These are phyloP conservation scores for Diaporthe sp. DNA, from an alignment of 2,329 filamentous ascomycete genomes.

Conservation along the genomic window DNA sequence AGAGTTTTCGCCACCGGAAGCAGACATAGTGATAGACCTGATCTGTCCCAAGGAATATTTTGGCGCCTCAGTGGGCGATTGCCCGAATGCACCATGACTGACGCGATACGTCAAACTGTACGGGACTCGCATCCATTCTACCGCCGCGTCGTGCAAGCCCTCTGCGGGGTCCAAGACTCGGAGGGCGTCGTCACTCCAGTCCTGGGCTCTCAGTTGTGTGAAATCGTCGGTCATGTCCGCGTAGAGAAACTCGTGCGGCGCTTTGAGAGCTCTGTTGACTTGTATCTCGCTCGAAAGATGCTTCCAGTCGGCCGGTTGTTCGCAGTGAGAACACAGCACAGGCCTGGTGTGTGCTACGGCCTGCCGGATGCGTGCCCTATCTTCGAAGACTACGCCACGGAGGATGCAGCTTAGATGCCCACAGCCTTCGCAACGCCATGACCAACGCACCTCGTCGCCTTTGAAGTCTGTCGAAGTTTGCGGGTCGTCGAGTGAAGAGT, in stretches of 20 bases:
- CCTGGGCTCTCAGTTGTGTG: not conserved
- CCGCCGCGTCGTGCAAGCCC: not conserved
- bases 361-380: too few relatives aligned
- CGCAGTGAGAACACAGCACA: not conserved
- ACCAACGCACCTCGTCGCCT: not conserved
- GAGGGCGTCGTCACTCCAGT: not conserved
- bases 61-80: too few relatives aligned
- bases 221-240: not conserved
- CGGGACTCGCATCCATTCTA: not conserved
- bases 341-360: accelerated
- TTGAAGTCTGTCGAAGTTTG: not conserved
- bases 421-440: not conserved
- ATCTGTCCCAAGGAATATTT: not conserved
- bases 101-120: not conserved
- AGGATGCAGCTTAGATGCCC: not conserved
- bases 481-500: too few relatives aligned
- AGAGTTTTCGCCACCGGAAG: not conserved
- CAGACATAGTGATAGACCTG: too few relatives aligned
- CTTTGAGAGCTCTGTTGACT: not conserved
- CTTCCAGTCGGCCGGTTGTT: not conserved
- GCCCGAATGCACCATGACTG: not conserved
- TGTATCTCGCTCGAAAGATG: not conserved
- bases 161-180: too few relatives aligned
- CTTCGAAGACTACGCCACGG: accelerated
- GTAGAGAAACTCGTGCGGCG: not conserved